Base-by-base conservation (phyloP, 257 asterid species). In the Salvia rosmarinus region DNA sequence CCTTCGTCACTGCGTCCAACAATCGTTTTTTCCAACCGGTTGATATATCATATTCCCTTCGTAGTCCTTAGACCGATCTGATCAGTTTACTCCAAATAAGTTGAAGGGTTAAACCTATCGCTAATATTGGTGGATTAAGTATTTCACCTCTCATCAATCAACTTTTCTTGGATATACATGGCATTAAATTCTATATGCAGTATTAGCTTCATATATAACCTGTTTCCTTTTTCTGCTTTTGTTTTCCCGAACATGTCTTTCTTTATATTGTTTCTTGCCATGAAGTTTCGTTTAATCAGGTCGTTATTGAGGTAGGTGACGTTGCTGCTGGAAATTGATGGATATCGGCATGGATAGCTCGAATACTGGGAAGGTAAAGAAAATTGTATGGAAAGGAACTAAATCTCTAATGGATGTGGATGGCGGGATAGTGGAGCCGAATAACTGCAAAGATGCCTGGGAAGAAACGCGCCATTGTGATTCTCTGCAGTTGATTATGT, bases 341-440 rank as follows among this genome's bases (percentile, higher is more conserved):
- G 35, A 55, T 72, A 64, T 44, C 56, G 47, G 55, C 68, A 85
- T 84, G 96, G 89, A 82, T 64, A 63, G 71, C 79, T 20, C 63
- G 49, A 70, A 60, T 61, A 12, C 68, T 0, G 78, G 72, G 49
- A 78, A 73, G 68, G 73, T 68, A 59, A 78, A 85, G 82, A 72
- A 80, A 75, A 85, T 79, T 11, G 23, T 70, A 55, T 70, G 82
- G 87, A 80, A 76, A 69, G 76, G 85, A 64, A 68, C 83, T 69
- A 75, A 73, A 68, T 76, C 71, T 25, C 73, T 58, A 46, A 8
- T 16, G 35, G 70, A 62, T 23, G 84, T 25, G 23, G 52, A 51
- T 16, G 46, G 66, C 44, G 66, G 57, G 67, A 64, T 17, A 32
- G 81, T 43, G 56, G 70, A 67, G 44, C 75, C 76, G 4, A 28